These are phyloP conservation scores for Penicillium sp. DNA, from an alignment of 2,329 filamentous ascomycete species.

Conservation along the genomic window DNA sequence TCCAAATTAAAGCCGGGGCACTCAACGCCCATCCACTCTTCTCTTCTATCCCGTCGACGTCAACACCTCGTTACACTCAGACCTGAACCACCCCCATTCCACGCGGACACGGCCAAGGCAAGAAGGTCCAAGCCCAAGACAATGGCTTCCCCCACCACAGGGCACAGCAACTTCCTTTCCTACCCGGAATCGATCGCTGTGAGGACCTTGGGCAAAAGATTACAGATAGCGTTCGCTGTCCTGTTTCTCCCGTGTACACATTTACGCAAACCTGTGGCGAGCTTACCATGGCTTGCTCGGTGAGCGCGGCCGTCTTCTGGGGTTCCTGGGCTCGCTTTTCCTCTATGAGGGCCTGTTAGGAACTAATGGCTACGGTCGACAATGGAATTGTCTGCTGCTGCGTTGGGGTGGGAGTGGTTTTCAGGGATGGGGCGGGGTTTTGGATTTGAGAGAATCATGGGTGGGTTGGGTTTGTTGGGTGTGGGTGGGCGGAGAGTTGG, in stretches of 20 bases:
- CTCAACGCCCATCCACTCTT: slow-evolving; percentile 3
- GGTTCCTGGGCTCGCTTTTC: slow-evolving; percentile 44
- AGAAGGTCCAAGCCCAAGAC: slow-evolving; percentile 28
- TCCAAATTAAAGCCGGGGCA: not conserved
- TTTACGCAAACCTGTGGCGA: not conserved
- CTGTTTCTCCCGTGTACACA: slow-evolving; percentile 26
- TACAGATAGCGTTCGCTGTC: not conserved
- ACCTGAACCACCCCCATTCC: slow-evolving; percentile 3
- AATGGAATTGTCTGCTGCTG: slow-evolving; percentile 19
- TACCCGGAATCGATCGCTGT: not conserved
- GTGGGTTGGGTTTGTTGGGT: slow-evolving; percentile 7
- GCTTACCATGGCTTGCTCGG: slow-evolving; percentile 1
- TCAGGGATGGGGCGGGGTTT: slow-evolving; percentile 9
- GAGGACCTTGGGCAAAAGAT: slow-evolving; percentile 25
- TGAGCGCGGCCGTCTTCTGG: slow-evolving; percentile 37
- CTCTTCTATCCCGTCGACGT: not conserved
- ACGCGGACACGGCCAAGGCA: slow-evolving; percentile 33
- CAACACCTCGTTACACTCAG: not conserved
- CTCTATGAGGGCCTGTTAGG: slow-evolving; percentile 43
- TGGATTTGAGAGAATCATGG: slow-evolving; percentile 1
- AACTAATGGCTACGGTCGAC: slow-evolving; percentile 49
- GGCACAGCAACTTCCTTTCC: not conserved
- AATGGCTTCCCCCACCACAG: slow-evolving; percentile 19
- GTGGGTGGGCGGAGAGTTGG: slow-evolving; percentile 5
- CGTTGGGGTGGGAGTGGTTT: slow-evolving; percentile 5